A percentile compares a stretch with the other conserved stretches of the same genome.
phyloP scores from a whole-genome alignment of 2,329 filamentous ascomycete species.

The Sarocladiaceae sp. region DNA sequence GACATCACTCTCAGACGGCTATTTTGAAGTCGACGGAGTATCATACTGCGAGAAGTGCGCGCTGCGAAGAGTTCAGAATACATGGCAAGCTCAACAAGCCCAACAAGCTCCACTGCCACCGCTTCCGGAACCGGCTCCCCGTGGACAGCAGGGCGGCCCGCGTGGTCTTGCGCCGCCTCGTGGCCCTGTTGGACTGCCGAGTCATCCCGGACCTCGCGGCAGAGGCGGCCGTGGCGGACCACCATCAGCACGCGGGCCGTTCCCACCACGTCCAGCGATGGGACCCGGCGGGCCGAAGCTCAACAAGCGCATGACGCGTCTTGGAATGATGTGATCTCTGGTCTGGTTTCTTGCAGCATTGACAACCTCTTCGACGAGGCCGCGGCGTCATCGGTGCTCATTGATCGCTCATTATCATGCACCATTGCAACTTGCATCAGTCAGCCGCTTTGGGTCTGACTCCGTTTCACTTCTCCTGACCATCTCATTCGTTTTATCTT shows the following conservation, averaged over 20 bases:
- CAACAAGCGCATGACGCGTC: conserved; percentile 59
- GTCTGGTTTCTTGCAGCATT: conserved; percentile 5
- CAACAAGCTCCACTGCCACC: conserved; percentile 5
- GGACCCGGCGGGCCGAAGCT: conserved; percentile 40
- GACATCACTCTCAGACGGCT: conserved; percentile 71
- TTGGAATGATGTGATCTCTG: conserved; percentile 53
- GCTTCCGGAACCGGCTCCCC: not conserved
- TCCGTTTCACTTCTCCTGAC: not conserved
- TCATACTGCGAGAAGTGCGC: conserved; percentile 89
- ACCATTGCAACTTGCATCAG: too few relatives aligned
- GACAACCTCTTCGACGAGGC: too few relatives aligned
- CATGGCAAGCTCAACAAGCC: conserved; percentile 8
- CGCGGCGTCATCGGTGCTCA: too few relatives aligned
- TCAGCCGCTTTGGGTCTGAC: not conserved
- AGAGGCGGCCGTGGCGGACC: conserved; percentile 12
- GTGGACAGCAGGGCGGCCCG: not conserved
- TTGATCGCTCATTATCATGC: too few relatives aligned
- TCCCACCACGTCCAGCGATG: conserved; percentile 7
- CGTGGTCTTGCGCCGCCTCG: conserved; percentile 9
- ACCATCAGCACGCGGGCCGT: not conserved
- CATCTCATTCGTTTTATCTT: not conserved
- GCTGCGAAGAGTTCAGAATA: conserved; percentile 46
- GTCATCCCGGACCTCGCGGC: conserved; percentile 20
- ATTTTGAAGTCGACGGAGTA: conserved; percentile 79
- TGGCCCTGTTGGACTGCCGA: conserved; percentile 19